Base-by-base conservation (phyloP, 2,329 filamentous ascomycete genomes). In the Zymoseptoria crescenta region DNA sequence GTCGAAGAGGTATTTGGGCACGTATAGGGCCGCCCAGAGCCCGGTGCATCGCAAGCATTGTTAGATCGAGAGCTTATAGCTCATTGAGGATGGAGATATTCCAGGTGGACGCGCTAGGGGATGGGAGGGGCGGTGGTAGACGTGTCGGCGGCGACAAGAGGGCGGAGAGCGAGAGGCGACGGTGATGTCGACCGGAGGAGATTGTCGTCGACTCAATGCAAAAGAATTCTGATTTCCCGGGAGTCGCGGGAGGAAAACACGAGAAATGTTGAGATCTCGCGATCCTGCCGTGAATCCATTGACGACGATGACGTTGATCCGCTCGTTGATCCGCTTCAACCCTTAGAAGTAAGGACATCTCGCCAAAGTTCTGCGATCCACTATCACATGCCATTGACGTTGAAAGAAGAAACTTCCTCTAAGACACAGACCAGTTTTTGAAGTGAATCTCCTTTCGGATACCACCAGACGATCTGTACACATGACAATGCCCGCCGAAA, bases 401-500 rank as follows among this genome's bases (percentile, higher is more conserved):
- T 19, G 27, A 19, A 52, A 24, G 24, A 52, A 52, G 21, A 52
- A 52, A 28, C 49, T 13, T 24, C 16, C 20, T 13, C 20, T 24
- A 52, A 52, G 49, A 13, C 49, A 24, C 3, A 24, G 7, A 24
- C 19, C 19, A 7, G 8, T 5, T 7, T 52, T 52, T 8, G 20
- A 41, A 55, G 29, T 54, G 52, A 54, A 29, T 28, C 52, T 10
- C 8, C 3, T 24, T 24, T 24, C 6, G 13, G 21, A 24, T 30
- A 48, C 53, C 13, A 27, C 27, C 30, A 30, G 9, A 41, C 24
- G 24, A 24, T 24, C 8, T n/a, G 48, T 7, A 19, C 24, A 5
- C n/a, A 48, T 24, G 30, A 74, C 49, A 65, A 80, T 84, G 81
- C 78, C 79, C 49, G 69, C 77, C 49, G 83, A 85, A 73, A 82